Conservation (phyloP, 2,329 filamentous ascomycete genomes). For the Curvularia sp. region DNA sequence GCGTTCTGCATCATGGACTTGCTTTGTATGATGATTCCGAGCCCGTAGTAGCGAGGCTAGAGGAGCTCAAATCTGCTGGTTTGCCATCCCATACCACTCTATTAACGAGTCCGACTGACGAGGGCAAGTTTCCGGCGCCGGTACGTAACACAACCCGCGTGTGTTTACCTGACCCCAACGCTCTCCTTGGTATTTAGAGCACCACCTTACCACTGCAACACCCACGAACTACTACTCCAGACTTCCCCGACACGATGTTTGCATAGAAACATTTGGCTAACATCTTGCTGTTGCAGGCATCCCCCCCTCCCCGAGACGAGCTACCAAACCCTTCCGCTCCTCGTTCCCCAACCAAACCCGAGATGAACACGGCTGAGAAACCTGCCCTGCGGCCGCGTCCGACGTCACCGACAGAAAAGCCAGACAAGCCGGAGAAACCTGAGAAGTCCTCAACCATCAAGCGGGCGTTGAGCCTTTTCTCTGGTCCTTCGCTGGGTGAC, state of each 20-base stretch:
- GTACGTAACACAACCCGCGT: constrained; percentile 27
- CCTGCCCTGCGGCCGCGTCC: constrained; percentile 18
- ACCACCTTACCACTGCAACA: constrained; percentile 9
- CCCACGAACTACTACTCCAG: constrained; percentile 9
- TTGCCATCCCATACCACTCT: constrained; percentile 47
- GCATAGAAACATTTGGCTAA: constrained; percentile 13
- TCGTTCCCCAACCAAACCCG: constrained; percentile 22
- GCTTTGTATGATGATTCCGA: constrained; percentile 59
- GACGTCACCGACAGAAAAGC: constrained; percentile 25
- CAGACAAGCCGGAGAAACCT: constrained; percentile 11
- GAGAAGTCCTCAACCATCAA: constrained; percentile 26
- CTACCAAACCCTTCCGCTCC: constrained; percentile 15
- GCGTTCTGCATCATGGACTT: constrained; percentile 59
- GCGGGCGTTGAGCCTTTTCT: constrained; percentile 25
- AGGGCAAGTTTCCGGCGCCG: constrained; percentile 48
- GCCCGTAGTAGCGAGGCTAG: constrained; percentile 41
- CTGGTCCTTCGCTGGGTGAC: constrained; percentile 6
- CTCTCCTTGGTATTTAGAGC: constrained; percentile 10
- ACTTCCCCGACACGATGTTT: constrained; percentile 10
- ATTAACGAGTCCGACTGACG: constrained; percentile 49
- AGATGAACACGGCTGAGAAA: constrained; percentile 25
- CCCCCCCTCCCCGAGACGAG: constrained; percentile 17
- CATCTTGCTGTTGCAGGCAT: constrained; percentile 23
- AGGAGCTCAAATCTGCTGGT: constrained; percentile 50
- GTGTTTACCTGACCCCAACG: constrained; percentile 18